These are phyloP conservation scores for Rubus parviflorus DNA, from an alignment of 306 rosid genomes.

Conservation along the genomic window DNA sequence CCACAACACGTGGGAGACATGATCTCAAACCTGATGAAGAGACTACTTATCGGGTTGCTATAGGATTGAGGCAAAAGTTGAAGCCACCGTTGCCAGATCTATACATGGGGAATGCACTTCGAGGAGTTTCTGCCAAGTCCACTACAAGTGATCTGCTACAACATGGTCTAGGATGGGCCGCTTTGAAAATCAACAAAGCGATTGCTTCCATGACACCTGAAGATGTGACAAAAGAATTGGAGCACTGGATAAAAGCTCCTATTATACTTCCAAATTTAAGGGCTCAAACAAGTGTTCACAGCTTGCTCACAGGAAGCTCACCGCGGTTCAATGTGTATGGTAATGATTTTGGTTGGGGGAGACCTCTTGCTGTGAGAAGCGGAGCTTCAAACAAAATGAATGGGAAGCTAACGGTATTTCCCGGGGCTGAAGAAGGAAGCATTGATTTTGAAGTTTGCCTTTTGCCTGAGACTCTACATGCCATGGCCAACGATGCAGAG, in stretches of 20 bases:
- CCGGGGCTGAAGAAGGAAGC: conserved; percentile 47
- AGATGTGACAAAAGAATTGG: background rate
- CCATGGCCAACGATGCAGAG: conserved; percentile 29
- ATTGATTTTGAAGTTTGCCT: conserved; percentile 45
- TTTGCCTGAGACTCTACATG: conserved; percentile 26
- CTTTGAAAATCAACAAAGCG: conserved; percentile 35
- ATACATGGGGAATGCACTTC: conserved; percentile 30
- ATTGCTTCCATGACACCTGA: conserved; percentile 18
- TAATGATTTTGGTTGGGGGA: conserved; percentile 28
- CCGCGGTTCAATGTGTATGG: conserved; percentile 43
- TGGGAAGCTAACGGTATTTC: conserved; percentile 8
- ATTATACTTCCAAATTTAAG: background rate
- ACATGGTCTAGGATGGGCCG: conserved; percentile 26
- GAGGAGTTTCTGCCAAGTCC: background rate
- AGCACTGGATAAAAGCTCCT: conserved; percentile 36
- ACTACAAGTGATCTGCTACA: conserved; percentile 30
- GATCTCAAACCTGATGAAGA: conserved; percentile 10
- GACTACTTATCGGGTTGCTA: fast-evolving
- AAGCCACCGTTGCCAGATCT: conserved; percentile 27
- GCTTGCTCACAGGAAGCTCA: conserved; percentile 30
- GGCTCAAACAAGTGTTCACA: background rate
- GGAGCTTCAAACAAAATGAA: background rate
- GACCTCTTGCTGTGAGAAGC: background rate
- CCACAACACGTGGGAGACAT: background rate
- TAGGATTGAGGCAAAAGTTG: conserved; percentile 18